A percentile compares a stretch with the other conserved stretches of the same genome.
Conservation (phyloP, 148 eudicot genomes). For the Vaccinium myrtillus region DNA sequence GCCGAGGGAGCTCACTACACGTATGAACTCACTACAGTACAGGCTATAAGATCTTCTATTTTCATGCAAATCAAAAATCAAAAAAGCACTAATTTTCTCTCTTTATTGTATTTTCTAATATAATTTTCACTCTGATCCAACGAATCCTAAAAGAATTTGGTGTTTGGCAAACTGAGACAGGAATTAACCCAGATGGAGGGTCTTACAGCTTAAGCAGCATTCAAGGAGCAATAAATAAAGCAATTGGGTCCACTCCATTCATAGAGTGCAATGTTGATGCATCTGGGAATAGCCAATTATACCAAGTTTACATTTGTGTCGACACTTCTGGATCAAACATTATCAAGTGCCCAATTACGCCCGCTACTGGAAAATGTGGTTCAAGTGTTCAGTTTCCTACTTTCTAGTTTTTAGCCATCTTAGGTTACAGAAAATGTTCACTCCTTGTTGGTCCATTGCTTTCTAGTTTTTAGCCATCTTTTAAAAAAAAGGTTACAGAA, state of each 20-base stretch:
- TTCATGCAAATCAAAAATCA: too few relatives aligned
- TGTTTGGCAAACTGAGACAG: slow-evolving; percentile 10
- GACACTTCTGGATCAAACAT: slow-evolving; percentile 43
- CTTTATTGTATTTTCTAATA: too few relatives aligned
- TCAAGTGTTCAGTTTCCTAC: slow-evolving; percentile 48
- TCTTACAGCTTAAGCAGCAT: slow-evolving; percentile 58
- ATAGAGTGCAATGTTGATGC: slow-evolving; percentile 67
- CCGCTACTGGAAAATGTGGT: slow-evolving; percentile 40
- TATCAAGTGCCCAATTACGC: slow-evolving; percentile 51
- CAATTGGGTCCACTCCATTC: slow-evolving; percentile 50
- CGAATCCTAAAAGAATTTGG: background rate
- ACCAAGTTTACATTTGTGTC: slow-evolving; percentile 76
- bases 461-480: too few relatives aligned
- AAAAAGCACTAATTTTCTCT: too few relatives aligned
- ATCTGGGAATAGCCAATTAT: slow-evolving; percentile 66
- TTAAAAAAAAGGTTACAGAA: too few relatives aligned
- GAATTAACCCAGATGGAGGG: slow-evolving; percentile 59
- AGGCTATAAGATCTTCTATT: too few relatives aligned
- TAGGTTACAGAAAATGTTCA: background rate
- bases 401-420: slow-evolving; percentile 44
- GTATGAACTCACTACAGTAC: too few relatives aligned
- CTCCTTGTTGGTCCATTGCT: too few relatives aligned
- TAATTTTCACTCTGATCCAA: background rate
- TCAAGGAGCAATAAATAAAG: slow-evolving; percentile 45
- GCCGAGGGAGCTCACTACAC: too few relatives aligned